Evolutionary conservation across 1,139 yeast genomes (phyloP), one percentile per base, ranked within the genome.

Genomic region (Pichia sp.): DNA sequence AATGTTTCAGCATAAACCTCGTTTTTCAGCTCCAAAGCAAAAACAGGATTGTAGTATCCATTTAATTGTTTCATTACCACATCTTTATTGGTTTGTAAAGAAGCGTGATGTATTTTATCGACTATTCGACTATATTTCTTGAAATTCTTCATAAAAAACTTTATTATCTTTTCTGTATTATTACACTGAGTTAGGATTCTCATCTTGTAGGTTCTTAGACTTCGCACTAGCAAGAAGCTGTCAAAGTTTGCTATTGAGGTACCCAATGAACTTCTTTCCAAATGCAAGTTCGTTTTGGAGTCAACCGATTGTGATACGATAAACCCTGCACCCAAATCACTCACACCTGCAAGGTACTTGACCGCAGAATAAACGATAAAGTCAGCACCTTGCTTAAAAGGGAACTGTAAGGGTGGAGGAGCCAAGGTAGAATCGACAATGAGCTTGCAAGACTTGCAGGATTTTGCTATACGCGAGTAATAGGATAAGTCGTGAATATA

Each of bases 331-430:
- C 92, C 76, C 51, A 90, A 72, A 69, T 92, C 98, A 33, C 95
- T 85, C 64, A 92, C 97, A 27, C 97, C 97, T 10, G 96, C 96
- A 65, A 91, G 81, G 71, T 85, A 92, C 68, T 92, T 92, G 3
- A 97, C 90, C 1, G 95, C 97, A 1, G 96, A 88, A 70, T 92
- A 96, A 79, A 92, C 77, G 14, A 91, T 82, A 61, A 87, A 73
- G 69, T 92, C 97, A 12, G 89, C 96, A 36, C 95, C 96, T 63
- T 79, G 83, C 42, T 78, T 73, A 72, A 90, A 90, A 1, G 96
- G 95, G 61, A 87, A 80, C 66, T 84, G 91, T 55, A 91, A 73
- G 7, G 97, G 97, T 16, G 96, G 96, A 29, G 97, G 97, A 3
- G 96, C 97, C 69, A 92, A 85, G 0, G 97, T 92, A 0, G 97